phyloP scores from a whole-genome alignment of 140 eudicot species.

The Ambrosia hybrid region DNA sequence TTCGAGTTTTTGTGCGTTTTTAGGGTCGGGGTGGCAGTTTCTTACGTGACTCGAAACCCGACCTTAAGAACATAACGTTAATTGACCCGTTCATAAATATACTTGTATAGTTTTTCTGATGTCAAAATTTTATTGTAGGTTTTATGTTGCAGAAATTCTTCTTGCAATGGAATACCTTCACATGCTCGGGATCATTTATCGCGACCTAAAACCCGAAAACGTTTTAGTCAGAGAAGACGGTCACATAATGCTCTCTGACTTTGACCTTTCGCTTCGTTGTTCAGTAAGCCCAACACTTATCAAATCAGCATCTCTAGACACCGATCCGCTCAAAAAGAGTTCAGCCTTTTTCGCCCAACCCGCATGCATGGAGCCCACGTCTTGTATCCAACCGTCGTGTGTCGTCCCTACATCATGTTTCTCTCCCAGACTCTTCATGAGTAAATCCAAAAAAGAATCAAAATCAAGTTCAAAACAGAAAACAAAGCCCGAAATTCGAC shows the following conservation, averaged over 20 bases:
- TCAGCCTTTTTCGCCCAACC: conserved; percentile 61
- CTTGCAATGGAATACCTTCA: conserved; percentile 80
- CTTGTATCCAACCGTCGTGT: conserved; percentile 79
- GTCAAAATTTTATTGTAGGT: conserved; percentile 25
- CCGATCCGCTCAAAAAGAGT: conserved; percentile 37
- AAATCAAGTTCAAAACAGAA: conserved; percentile 51
- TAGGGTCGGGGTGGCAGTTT: neutral
- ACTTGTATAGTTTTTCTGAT: neutral
- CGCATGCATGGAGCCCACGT: conserved; percentile 62
- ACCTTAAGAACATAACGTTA: neutral
- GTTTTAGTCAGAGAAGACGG: conserved; percentile 86
- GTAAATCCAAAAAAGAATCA: conserved; percentile 21
- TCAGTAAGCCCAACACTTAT: conserved; percentile 80
- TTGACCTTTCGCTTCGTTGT: conserved; percentile 77
- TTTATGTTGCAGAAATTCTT: conserved; percentile 77
- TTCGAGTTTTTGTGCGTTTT: neutral
- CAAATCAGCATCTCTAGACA: conserved; percentile 44
- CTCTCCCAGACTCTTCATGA: conserved; percentile 61
- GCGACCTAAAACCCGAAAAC: conserved; percentile 81
- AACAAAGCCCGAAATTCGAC: conserved; percentile 50
- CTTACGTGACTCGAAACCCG: neutral
- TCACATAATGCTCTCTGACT: conserved; percentile 83
- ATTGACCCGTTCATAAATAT: neutral
- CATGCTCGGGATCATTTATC: conserved; percentile 50
- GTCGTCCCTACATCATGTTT: conserved; percentile 76